phyloP scores from a whole-genome alignment of 352 stramenopile species.

The Phytopythium montanum region DNA sequence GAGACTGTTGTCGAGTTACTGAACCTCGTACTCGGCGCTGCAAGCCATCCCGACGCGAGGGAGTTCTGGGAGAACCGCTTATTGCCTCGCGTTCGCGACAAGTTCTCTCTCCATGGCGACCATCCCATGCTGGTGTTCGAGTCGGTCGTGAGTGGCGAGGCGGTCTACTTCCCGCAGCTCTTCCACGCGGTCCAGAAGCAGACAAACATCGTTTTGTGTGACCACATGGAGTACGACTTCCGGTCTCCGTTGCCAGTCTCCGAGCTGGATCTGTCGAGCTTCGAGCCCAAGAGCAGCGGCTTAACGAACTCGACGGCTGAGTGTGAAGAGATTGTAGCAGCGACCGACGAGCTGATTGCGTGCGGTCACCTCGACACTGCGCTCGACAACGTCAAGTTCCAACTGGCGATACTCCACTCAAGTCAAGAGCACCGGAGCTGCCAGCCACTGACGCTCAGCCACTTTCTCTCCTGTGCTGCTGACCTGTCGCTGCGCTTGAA shows the following conservation, averaged over 20 bases:
- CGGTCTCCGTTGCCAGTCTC: constrained; percentile 19
- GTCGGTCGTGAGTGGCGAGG: constrained; percentile 28
- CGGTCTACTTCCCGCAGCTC: constrained; percentile 51
- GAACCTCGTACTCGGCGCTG: constrained; percentile 45
- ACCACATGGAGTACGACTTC: constrained; percentile 37
- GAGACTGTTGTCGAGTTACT: constrained; percentile 41
- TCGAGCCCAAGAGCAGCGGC: constrained; percentile 17
- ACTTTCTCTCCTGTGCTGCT: constrained; percentile 34
- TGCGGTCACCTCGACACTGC: constrained; percentile 18
- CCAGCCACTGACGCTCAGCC: constrained; percentile 17
- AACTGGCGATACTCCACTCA: constrained; percentile 33
- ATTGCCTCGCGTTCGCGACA: constrained; percentile 32
- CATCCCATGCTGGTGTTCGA: constrained; percentile 15
- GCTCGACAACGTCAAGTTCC: constrained; percentile 33
- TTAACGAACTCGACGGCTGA: constrained; percentile 17
- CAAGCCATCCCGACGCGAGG: constrained; percentile 21
- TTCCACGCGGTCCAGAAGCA: constrained; percentile 46
- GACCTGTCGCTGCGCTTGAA: constrained; percentile 28
- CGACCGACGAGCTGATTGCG: constrained; percentile 18
- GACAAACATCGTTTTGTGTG: constrained; percentile 17
- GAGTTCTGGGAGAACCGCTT: constrained; percentile 51
- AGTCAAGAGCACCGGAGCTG: neutral
- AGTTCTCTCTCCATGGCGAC: constrained; percentile 30
- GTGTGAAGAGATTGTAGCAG: constrained; percentile 24
- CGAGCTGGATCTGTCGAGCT: constrained; percentile 15